These are phyloP conservation scores for Apiospora aurea DNA, from an alignment of 2,329 filamentous ascomycete genomes.

Conservation along the genomic window DNA sequence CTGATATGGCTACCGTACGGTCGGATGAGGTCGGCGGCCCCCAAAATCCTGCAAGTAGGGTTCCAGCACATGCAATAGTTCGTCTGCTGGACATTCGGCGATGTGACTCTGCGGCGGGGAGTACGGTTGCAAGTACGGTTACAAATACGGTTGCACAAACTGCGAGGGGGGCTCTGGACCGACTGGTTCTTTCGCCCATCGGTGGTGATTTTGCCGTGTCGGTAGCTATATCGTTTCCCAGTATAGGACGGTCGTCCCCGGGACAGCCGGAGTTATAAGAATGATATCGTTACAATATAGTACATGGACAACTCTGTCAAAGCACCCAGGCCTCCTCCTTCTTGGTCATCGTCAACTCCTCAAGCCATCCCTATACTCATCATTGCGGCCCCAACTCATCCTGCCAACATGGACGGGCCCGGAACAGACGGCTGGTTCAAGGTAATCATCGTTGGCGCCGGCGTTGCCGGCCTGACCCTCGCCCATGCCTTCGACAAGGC, in stretches of 20 bases:
- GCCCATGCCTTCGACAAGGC: not conserved
- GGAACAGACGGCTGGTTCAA: slow-evolving; percentile 35
- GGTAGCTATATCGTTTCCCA: not conserved
- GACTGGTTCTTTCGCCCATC: too few relatives aligned
- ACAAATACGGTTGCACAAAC: too few relatives aligned
- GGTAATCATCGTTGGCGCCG: slow-evolving; percentile 15
- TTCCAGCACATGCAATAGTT: too few relatives aligned
- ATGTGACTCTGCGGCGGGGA: too few relatives aligned
- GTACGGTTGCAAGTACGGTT: too few relatives aligned
- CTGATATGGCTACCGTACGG: too few relatives aligned
- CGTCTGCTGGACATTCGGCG: too few relatives aligned
- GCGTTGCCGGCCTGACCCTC: slow-evolving; percentile 1
- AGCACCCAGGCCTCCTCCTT: not conserved
- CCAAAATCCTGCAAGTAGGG: too few relatives aligned
- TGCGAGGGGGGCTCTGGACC: too few relatives aligned
- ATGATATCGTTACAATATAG: not conserved
- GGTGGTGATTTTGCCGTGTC: not conserved
- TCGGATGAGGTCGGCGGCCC: too few relatives aligned
- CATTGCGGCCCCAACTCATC: not conserved
- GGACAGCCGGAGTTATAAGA: too few relatives aligned
- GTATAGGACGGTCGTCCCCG: not conserved
- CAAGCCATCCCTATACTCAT: not conserved
- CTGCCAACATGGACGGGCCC: not conserved
- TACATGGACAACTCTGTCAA: not conserved
- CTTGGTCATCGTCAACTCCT: not conserved